Conservation (phyloP, 208 protist genomes). For the Trypanosomatidae sp. region DNA sequence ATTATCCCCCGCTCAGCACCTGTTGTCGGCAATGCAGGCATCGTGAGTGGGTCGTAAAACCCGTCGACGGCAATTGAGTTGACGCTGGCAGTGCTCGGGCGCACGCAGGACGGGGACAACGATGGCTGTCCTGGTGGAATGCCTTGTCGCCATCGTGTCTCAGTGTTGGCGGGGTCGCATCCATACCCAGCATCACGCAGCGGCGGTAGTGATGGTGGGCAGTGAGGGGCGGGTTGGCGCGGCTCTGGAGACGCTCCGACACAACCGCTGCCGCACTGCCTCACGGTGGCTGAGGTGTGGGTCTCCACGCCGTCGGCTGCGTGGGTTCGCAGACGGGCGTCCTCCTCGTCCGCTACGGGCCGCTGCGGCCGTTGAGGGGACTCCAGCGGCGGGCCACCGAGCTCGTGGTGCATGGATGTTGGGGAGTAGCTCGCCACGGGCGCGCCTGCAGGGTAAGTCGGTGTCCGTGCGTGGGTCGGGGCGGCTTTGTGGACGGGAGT, state of each 20-base stretch:
- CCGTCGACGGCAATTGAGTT: conserved; percentile 23
- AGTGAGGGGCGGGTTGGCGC: not conserved
- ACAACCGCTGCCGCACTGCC: not conserved
- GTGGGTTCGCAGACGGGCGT: not conserved
- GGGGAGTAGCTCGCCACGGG: not conserved
- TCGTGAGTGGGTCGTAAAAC: conserved; percentile 46
- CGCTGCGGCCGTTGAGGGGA: not conserved
- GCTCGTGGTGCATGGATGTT: not conserved
- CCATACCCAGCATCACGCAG: not conserved
- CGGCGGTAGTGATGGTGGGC: not conserved
- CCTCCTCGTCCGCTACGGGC: not conserved
- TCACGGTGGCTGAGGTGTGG: not conserved
- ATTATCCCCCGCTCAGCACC: not conserved
- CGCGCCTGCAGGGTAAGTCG: not conserved
- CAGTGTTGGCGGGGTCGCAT: not conserved
- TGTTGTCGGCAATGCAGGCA: conserved; percentile 15
- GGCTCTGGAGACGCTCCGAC: conserved; percentile 13
- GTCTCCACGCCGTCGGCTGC: not conserved
- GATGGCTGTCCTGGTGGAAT: not conserved
- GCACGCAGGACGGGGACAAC: conserved; percentile 4
- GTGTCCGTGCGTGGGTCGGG: not conserved
- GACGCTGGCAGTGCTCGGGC: conserved; percentile 15
- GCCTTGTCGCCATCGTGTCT: not conserved
- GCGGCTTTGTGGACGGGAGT: not conserved
- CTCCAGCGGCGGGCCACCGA: not conserved